phyloP scores from a whole-genome alignment of 768 basidiomycete species.

The Lyophyllum semitale region DNA sequence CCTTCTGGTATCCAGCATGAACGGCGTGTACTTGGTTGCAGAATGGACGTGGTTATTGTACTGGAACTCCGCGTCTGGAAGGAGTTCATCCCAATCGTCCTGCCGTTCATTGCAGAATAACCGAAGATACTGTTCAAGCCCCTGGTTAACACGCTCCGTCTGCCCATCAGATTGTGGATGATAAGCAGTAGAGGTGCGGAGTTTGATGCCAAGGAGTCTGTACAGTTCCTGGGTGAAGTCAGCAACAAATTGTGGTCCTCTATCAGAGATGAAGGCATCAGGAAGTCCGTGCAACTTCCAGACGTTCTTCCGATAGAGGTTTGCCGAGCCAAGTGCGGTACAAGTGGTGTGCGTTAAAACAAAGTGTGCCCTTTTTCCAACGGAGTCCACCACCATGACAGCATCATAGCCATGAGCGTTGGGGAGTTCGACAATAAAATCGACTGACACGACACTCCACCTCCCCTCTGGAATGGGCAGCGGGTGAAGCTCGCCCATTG shows the following conservation, averaged over 20 bases:
- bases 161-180: slow-evolving; percentile 9
- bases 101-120: neutral
- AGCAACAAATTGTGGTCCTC: slow-evolving; percentile 4
- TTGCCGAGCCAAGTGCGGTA: neutral
- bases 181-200: neutral
- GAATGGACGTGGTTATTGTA: slow-evolving; percentile 16
- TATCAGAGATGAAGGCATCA: neutral
- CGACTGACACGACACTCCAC: neutral
- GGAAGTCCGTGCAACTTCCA: slow-evolving; percentile 3
- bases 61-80: neutral
- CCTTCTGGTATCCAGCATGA: slow-evolving; percentile 12
- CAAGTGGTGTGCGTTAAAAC: neutral
- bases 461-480: neutral
- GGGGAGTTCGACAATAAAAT: slow-evolving; percentile 3
- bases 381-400: neutral
- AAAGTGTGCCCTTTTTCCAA: neutral
- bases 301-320: slow-evolving; percentile 1
- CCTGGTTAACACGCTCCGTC: slow-evolving; percentile 10
- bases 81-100: slow-evolving; percentile 1
- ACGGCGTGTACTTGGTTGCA: slow-evolving; percentile 9
- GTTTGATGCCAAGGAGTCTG: neutral
- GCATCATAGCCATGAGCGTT: neutral
- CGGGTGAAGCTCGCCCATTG: neutral
- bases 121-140: slow-evolving; percentile 9
- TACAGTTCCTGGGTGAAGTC: neutral